Base-by-base conservation (phyloP, 2,329 filamentous ascomycete species). In the Colletotrichum paranaense region DNA sequence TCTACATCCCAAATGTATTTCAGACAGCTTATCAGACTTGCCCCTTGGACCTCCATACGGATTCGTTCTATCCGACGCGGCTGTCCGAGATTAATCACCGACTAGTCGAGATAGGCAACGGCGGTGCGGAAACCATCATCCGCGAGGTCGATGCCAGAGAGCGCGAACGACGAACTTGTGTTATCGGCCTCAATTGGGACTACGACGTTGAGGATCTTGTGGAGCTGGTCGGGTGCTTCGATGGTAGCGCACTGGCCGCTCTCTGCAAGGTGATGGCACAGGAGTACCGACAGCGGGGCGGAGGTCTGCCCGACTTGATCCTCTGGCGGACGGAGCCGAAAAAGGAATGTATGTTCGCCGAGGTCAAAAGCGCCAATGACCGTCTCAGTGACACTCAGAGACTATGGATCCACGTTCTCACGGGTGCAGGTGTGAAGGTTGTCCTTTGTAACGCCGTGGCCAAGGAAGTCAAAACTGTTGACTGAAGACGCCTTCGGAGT, bases 1-100 rank as follows among this genome's bases (percentile, higher is more conserved):
- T 95, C 30, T 98, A 97, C 82, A 90, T 98, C 5, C 96, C 97
- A 30, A 98, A 98, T 78, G 96, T 99, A 68, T 99, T 99, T 82
- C 96, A 98, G 81, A 99, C 97, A 6, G 91, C 93, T 1, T 99
- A 94, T 80, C 97, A 99, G 82, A 97, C 95, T 0, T 98, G 95
- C 79, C 97, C 97, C 1, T 85, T 99, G 4, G 97, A 99, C 81
- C 86, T 99, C 6, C 93, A 97, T 80, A 98, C 95, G 0, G 97
- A 99, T 80, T 92, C 93, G 3, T 99, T 99, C 84, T 98, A 94
- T 80, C 90, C 94, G 0, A 91, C 92, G 1, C 90, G 97, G n/a
- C 91, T 93, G 46, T 95, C 93, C 4, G 95, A 98, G 84, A 97
- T 98, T 80, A 97, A 98, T 79, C 91, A 92, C 75, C 91, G 95